Evolutionary conservation across 176 grass and related monocot species (phyloP), one percentile per base, ranked within the genome.

Genomic region (Pontederia crassipes): DNA sequence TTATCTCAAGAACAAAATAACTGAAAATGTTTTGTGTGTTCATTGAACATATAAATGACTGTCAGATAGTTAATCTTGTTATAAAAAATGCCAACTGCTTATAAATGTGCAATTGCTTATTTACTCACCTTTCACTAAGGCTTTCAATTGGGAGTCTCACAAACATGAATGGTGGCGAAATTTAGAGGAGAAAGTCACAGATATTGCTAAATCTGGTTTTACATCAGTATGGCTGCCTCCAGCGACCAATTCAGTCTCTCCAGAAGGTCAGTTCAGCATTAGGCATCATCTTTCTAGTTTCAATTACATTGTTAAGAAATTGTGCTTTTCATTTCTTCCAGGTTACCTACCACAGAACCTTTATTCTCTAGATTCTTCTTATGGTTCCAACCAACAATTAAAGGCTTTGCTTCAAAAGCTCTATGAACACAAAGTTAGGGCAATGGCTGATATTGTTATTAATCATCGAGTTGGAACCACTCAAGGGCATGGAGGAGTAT

Each of bases 101-200:
- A 7, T 40, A 40, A 28, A 14, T 54, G 18, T 10, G 5, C 17
- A 14, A 24, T 24, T 8, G 45, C 57, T 64, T 46, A 45, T 28
- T 20, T 68, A 48, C 28, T 24, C 35, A 71, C 0, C 45, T 71
- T 32, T 76, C 11, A 69, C 0, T 8, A 14, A 89, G 93, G 81
- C 86, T 81, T 98, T 89, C 72, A 91, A 98, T 65, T 98, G 93
- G 93, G 93, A 98, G 56, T 98, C 93, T 29, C 77, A 92, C 72
- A 98, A 98, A 53, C 66, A 71, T 48, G 78, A 77, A n/a, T 89
- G 93, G 87, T 98, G 93, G 93, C 68, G 66, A 45, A 84, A 68
- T 77, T 79, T 98, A 75, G 76, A 73, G 45, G 79, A 80, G 16
- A 92, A 91, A 79, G 70, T 98, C 28, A 54, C 45, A 18, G 79